Conservation (phyloP, 2,329 filamentous ascomycete species). For the Verticillium isaacii region DNA sequence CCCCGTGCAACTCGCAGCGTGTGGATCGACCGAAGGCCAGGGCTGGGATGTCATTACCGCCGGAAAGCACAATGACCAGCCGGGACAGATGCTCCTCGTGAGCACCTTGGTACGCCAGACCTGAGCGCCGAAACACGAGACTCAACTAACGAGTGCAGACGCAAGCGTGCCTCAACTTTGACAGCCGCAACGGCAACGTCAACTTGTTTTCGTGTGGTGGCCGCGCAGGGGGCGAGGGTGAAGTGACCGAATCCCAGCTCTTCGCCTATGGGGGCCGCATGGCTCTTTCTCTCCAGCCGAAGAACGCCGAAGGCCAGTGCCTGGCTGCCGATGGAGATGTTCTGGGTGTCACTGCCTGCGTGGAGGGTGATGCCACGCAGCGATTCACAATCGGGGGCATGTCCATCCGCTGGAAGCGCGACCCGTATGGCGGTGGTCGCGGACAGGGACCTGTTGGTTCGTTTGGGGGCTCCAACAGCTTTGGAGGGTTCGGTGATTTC, state of each 20-base stretch:
- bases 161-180: constrained; percentile 55
- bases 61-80: constrained; percentile 45
- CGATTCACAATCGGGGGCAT: constrained; percentile 28
- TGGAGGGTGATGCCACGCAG: constrained; percentile 33
- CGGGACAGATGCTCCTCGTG: constrained; percentile 44
- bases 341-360: constrained; percentile 39
- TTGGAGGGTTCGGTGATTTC: background rate
- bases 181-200: constrained; percentile 48
- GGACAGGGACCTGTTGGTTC: background rate
- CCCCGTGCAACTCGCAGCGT: constrained; percentile 38
- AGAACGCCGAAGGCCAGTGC: constrained; percentile 41
- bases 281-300: constrained; percentile 37
- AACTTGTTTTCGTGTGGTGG: constrained; percentile 55
- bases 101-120: constrained; percentile 39
- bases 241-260: constrained; percentile 46
- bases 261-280: constrained; percentile 39
- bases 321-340: constrained; percentile 37
- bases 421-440: background rate
- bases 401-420: background rate
- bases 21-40: constrained; percentile 35
- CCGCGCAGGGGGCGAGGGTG: constrained; percentile 47
- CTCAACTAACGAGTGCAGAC: constrained; percentile 26
- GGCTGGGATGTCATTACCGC: constrained; percentile 43
- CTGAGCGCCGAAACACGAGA: background rate
- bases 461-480: background rate